Percentiles rank a stretch among this genome's conserved stretches.
phyloP scores from a whole-genome alignment of 192 early-diverging fungal genomes.

The Linnemannia exigua region DNA sequence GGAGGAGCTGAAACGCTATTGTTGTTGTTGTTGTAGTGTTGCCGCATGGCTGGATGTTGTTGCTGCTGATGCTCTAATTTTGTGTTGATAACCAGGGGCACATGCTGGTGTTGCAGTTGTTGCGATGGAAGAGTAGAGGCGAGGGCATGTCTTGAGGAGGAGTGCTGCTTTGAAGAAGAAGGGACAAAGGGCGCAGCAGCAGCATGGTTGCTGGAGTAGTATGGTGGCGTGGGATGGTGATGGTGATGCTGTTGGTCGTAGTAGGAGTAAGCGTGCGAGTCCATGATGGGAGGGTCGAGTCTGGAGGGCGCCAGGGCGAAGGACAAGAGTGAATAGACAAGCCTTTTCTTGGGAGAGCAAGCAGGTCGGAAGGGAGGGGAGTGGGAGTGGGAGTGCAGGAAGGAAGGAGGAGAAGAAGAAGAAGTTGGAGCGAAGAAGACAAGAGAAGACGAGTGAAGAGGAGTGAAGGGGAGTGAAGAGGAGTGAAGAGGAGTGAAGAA shows the following conservation, averaged over 20 bases:
- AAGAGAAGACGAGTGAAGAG: too few relatives aligned
- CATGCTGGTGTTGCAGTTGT: neutral
- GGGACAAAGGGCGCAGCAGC: neutral
- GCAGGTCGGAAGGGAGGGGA: neutral
- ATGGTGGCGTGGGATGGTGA: slow-evolving; percentile 29
- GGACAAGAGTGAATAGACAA: neutral
- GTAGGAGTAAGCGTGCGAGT: neutral
- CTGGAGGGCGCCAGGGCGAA: neutral
- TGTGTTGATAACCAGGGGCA: slow-evolving; percentile 17
- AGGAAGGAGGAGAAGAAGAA: neutral
- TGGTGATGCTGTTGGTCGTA: slow-evolving; percentile 4
- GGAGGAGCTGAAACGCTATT: slow-evolving; percentile 2
- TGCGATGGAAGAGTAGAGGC: neutral
- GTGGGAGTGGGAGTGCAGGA: slow-evolving; percentile 4
- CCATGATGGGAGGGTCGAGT: neutral
- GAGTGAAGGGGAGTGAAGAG: neutral
- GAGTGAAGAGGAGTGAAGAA: neutral
- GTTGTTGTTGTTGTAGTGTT: neutral
- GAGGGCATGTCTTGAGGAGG: neutral
- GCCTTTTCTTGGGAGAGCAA: too few relatives aligned
- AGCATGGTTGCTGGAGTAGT: slow-evolving; percentile 2
- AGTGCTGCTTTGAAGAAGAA: too few relatives aligned
- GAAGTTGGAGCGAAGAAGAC: neutral
- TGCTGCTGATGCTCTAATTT: slow-evolving; percentile 2
- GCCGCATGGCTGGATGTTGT: neutral